Base-by-base conservation (phyloP, 148 eudicot species). In the Bassia scoparia region DNA sequence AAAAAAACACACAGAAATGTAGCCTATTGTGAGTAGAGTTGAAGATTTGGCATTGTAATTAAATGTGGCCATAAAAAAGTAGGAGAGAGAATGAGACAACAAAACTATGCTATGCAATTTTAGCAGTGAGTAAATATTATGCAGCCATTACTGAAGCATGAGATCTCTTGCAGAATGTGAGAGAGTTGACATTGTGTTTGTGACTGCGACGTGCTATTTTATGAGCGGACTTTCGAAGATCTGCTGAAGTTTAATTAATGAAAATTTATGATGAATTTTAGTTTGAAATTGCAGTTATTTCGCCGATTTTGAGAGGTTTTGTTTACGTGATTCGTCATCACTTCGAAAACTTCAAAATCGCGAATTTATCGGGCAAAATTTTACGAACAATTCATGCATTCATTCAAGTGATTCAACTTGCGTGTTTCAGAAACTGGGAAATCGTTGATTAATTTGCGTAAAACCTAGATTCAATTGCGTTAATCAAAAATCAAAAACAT, bases 151-250 rank as follows among this genome's bases (percentile, higher is more conserved):
- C 41, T 73, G 48, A 50, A 43, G 69, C n/a, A 68, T 54, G 7
- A 52, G 24, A 52, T 52, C 20, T 49, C n/a, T 68, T 44, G 71
- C 23, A 33, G 49, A 21, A 24, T 7, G 43, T 52, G 18, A 33
- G 41, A 62, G 77, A 67, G 73, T 78, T 65, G 80, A 78, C 72
- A 77, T 59, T 58, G 27, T 46, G 58, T 23, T 27, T 49, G 37
- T 63, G 71, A 69, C 54, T 52, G 73, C 60, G 68, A 68, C 78
- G 38, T 61, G n/a, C 16, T 64, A n/a, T 66, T 30, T 61, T 6
- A n/a, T 54, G 10, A 35, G 27, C 38, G 55, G n/a, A 38, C 41
- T 33, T 61, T 63, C n/a, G n/a, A n/a, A 21, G 68, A 38, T 35
- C 68, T 38, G 23, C 12, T 5, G 1, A 27, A 30, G 31, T 13